These are phyloP conservation scores for Blepharisma japonicum DNA, from an alignment of 73 alveolate genomes.

Conservation along the genomic window DNA sequence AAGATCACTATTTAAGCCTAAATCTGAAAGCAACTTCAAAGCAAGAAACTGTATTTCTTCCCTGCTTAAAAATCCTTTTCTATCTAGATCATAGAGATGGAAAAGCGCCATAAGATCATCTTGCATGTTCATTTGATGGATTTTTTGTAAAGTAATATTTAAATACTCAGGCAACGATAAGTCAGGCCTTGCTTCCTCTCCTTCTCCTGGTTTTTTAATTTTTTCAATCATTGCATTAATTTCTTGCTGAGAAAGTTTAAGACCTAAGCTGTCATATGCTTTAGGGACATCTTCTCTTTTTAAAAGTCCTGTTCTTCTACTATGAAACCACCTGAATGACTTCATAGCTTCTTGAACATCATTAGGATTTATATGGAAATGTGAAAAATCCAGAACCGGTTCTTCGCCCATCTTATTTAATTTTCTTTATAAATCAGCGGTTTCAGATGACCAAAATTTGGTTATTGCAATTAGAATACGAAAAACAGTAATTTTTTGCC, in stretches of 20 bases:
- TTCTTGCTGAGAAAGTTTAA: background rate
- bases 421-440: no score
- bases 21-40: constrained; percentile 1
- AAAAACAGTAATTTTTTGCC: no score
- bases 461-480: no score
- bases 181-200: background rate
- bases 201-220: background rate
- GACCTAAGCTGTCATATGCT: constrained; percentile 15
- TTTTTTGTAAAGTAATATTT: constrained; percentile 9
- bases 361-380: constrained; percentile 24
- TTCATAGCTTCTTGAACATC: constrained; percentile 31
- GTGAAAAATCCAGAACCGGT: constrained; percentile 20
- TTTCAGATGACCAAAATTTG: no score
- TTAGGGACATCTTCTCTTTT: constrained; percentile 21
- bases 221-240: background rate
- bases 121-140: constrained; percentile 24
- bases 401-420: background rate
- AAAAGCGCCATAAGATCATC: constrained; percentile 28
- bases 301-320: constrained; percentile 19
- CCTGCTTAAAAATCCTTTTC: constrained; percentile 7
- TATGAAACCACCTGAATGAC: constrained; percentile 16
- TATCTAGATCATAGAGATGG: constrained; percentile 18
- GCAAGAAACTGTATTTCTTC: constrained; percentile 28
- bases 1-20: background rate
- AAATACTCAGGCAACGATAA: background rate